Base-by-base conservation (phyloP, 2,329 filamentous ascomycete genomes). In the Fusarium globosum region DNA sequence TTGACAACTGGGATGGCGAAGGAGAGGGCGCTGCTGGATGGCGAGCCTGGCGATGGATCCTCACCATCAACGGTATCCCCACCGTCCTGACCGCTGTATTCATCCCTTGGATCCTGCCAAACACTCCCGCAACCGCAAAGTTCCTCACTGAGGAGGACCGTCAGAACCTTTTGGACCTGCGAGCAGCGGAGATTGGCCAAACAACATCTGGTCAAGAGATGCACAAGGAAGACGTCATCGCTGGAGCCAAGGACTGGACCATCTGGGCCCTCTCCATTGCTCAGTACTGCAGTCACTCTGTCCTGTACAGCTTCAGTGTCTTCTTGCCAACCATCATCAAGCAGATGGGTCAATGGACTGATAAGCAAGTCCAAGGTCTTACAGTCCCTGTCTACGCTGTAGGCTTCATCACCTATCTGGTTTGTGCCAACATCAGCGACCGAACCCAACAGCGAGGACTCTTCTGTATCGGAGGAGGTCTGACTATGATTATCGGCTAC, bases 321-420 rank as follows among this genome's bases (percentile, higher is more conserved):
- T 93, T 93, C 77, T 81, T 93, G 41, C 92, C 91, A 0, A 92
- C 90, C 3, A 93, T 94, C 69, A 92, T 93, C 78, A 83, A 86
- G 59, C 87, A 86, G 1, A 87, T 93, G 67, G 89, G 90, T 6
- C 79, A 78, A 6, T 92, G 89, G 81, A 84, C 85, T 1, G 83
- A 83, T 0, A 85, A 88, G 0, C 85, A 91, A 73, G 87, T 91
- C 0, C 91, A 94, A 77, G 89, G 90, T 41, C 83, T 93, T 48
- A 93, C 91, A 0, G 90, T 93, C 26, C 92, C 92, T 3, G 91
- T 90, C 76, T 93, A 93, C 71, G 85, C 86, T 0, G 78, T 92
- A 2, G 91, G 91, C 3, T 90, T 90, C 0, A 84, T 90, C 26
- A 87, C 85, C 0, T 93, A 92, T 72, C 81, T 93, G 16, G 63